A percentile compares a stretch with the other conserved stretches of the same genome.
phyloP scores from a whole-genome alignment of 2,329 filamentous ascomycete genomes.

The Diaporthe humulicola region DNA sequence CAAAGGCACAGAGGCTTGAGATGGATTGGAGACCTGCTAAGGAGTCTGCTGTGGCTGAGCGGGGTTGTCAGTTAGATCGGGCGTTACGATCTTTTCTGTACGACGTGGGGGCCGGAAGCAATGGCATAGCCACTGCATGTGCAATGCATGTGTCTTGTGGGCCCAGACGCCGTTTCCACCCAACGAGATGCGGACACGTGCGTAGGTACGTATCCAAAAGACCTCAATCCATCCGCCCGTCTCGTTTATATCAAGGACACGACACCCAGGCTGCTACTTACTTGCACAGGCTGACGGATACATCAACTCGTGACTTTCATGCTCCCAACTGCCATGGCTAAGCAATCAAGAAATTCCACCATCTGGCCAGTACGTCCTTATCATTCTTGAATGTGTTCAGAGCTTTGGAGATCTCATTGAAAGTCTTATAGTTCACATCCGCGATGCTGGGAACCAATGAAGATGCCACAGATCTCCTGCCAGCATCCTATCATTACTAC shows the following conservation, averaged over 20 bases:
- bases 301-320: neutral
- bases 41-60: neutral
- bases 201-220: neutral
- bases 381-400: rapidly evolving
- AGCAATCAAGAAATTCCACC: neutral
- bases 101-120: neutral
- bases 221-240: neutral
- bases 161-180: neutral
- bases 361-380: neutral
- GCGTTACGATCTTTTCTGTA: too few species aligned
- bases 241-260: neutral
- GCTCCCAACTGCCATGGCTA: neutral
- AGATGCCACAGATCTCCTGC: neutral
- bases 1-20: neutral
- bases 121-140: neutral
- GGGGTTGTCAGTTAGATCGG: neutral
- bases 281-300: neutral
- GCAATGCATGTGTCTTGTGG: too few species aligned
- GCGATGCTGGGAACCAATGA: neutral
- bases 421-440: neutral
- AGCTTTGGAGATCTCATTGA: neutral
- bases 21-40: neutral
- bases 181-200: neutral
- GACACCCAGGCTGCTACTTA: neutral
- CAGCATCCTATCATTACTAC: neutral